Percentiles rank a stretch among this genome's conserved stretches.
phyloP scores from a whole-genome alignment of 2,329 filamentous ascomycete genomes.

The Myriosclerotinia scirpicola region DNA sequence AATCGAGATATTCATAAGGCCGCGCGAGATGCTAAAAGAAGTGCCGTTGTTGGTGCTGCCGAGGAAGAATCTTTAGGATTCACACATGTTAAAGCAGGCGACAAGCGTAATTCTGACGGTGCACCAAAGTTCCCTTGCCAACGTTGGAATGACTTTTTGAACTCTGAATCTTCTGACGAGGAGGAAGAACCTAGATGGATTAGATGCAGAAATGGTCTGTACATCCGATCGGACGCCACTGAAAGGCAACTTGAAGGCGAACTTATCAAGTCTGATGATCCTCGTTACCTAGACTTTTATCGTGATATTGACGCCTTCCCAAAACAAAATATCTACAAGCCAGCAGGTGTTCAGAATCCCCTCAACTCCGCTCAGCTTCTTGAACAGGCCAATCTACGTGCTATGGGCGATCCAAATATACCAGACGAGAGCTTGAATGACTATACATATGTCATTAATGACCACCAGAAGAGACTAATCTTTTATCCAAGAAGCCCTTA shows the following conservation, averaged over 20 bases:
- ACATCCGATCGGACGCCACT: background rate
- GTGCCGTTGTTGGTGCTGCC: background rate
- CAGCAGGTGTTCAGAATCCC: conserved; percentile 15
- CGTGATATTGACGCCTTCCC: conserved; percentile 2
- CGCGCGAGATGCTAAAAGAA: conserved; percentile 10
- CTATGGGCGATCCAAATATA: background rate
- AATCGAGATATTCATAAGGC: conserved; percentile 8
- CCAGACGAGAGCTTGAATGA: conserved; percentile 10
- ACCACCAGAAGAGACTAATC: background rate
- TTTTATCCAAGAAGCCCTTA: conserved; percentile 10
- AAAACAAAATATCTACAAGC: conserved; percentile 12
- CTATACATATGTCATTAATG: background rate
- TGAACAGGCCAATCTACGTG: background rate
- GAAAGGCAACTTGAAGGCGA: background rate
- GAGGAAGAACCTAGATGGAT: background rate
- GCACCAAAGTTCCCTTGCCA: background rate
- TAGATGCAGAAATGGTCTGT: conserved; percentile 4
- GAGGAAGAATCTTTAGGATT: background rate
- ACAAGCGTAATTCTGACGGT: conserved; percentile 8
- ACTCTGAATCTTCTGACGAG: background rate
- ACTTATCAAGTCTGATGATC: background rate
- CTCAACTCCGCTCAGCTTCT: conserved; percentile 15
- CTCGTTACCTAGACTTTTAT: background rate
- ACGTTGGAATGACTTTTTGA: background rate
- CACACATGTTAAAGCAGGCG: conserved; percentile 3